Conservation (phyloP, 306 rosid genomes). For the Sesbania bispinosa region DNA sequence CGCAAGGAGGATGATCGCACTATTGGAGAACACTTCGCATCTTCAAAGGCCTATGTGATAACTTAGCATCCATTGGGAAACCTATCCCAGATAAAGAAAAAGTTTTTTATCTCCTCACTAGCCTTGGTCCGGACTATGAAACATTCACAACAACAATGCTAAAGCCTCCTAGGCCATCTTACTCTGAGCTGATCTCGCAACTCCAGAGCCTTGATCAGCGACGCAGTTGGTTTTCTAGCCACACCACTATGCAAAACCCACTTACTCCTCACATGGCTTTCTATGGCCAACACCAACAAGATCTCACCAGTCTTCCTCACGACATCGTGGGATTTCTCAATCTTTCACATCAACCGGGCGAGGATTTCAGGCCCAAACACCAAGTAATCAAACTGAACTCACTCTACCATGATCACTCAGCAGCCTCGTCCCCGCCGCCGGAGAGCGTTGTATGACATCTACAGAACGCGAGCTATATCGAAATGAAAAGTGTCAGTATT, state of each 20-base stretch:
- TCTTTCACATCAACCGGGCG: no score
- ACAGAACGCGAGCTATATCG: not conserved
- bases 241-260: not conserved
- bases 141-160: slow-evolving; percentile 1
- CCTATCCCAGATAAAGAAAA: no score
- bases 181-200: not conserved
- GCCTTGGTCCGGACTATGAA: not conserved
- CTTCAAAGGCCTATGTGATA: no score
- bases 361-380: no score
- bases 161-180: not conserved
- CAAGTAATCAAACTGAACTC: not conserved
- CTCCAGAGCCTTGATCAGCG: not conserved
- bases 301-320: no score
- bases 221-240: not conserved
- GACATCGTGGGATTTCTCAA: no score
- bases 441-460: not conserved
- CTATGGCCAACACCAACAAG: no score
- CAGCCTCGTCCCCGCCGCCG: not conserved
- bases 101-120: no score
- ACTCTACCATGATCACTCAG: not conserved
- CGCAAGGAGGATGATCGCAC: no score
- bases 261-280: no score
- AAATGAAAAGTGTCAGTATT: not conserved
- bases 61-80: no score
- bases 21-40: no score